Evolutionary conservation across 2,329 filamentous ascomycete genomes (phyloP), one percentile per base, ranked within the genome.

Genomic region (Ophiostoma novo-ulmi): DNA sequence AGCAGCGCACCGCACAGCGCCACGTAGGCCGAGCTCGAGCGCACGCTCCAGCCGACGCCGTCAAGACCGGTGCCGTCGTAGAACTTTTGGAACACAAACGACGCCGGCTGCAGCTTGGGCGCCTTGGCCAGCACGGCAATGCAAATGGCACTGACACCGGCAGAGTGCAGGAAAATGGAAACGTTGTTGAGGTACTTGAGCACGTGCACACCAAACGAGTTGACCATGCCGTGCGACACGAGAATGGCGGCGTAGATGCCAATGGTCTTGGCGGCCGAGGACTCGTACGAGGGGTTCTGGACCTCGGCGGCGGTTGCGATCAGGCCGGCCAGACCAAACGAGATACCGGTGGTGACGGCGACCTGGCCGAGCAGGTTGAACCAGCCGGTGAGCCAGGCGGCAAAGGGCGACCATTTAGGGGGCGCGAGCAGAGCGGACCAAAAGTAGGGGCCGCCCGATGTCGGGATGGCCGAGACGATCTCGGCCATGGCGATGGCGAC

Each of bases 211-310:
- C 85, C 85, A 73, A 88, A 87, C 0, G 83, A 85, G 76, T 88
- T 88, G 74, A 87, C 79, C 1, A 85, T 75, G 20, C 80, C 85
- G 74, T 87, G 85, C 4, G 82, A 85, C 44, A 84, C 73, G 4
- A 88, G 80, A 5, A 88, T 78, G 6, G 85, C 86, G 6, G 84
- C 85, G 73, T 87, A 87, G 71, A 88, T 88, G n/a, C 85, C 85
- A 68, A 88, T 82, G 3, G 84, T 86, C 72, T 81, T 81, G 17
- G 75, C 78, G 0, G 85, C 79, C 0, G 82, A 83, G 0, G 84
- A 76, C 61, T 74, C 75, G 73, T 79, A 81, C 64, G 75, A 75
- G 2, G 77, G 76, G 71, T 76, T 78, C 75, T 81, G 77, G 61
- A 82, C 78, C 0, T 75, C 77, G 38, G 78, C 78, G 31, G 77